Evolutionary conservation across 768 basidiomycete species (phyloP).

Genomic region (Mycena galericulata): DNA sequence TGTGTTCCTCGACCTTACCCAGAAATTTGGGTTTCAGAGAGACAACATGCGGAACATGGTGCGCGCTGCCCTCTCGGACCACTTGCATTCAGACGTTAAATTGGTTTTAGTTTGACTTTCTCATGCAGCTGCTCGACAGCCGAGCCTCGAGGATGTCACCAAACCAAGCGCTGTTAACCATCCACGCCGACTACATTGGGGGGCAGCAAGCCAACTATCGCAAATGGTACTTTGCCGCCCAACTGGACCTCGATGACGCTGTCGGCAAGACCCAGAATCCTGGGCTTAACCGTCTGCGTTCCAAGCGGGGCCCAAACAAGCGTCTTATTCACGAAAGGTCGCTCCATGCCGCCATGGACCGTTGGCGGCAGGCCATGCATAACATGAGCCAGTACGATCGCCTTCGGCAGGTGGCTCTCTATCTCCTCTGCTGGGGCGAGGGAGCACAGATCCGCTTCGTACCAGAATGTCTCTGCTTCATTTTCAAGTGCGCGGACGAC

Average conservation of each 20-base stretch:
- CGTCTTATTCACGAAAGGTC: conserved; percentile 69
- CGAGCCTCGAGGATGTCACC: conserved; percentile 98
- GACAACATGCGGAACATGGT: conserved; percentile 98
- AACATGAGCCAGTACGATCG: conserved; percentile 99
- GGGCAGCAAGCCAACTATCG: conserved; percentile 99
- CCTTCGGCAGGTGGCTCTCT: conserved; percentile 94
- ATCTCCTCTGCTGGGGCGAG: conserved; percentile 97
- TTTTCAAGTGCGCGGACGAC: conserved; percentile 99
- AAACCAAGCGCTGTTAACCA: conserved; percentile 91
- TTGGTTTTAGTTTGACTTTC: conserved; percentile 85
- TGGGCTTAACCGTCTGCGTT: conserved; percentile 85
- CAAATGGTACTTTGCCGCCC: conserved; percentile 99
- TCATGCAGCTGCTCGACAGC: conserved; percentile 98
- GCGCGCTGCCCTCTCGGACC: conserved; percentile 31
- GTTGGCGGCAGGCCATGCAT: conserved; percentile 98
- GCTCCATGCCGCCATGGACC: conserved; percentile 85
- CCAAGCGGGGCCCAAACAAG: conserved; percentile 65
- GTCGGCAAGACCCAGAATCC: conserved; percentile 94
- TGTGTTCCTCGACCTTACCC: conserved; percentile 95
- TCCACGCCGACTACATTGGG: conserved; percentile 99
- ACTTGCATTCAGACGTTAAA: not conserved
- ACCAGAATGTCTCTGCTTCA: conserved; percentile 97
- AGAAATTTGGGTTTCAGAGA: conserved; percentile 98
- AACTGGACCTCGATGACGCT: conserved; percentile 98
- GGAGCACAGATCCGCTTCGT: conserved; percentile 97